Percentiles rank a stretch among this genome's conserved stretches.
phyloP scores from a whole-genome alignment of 2,329 filamentous ascomycete species.

The Penicillium olsonii region DNA sequence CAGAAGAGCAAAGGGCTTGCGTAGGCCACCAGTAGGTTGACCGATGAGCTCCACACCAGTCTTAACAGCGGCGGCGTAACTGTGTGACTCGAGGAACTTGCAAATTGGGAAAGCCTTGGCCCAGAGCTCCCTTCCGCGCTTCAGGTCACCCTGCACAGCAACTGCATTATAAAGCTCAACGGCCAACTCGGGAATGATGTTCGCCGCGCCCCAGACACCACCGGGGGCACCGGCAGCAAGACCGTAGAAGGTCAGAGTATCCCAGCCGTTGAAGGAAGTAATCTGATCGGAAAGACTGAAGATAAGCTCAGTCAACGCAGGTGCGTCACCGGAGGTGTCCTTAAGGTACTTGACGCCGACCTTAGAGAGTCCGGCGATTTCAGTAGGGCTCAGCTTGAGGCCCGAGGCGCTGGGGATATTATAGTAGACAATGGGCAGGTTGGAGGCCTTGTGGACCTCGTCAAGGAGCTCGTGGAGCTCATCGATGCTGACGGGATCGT shows the following conservation, averaged over 20 bases:
- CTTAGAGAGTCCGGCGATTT: slow-evolving; percentile 48
- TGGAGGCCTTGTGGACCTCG: slow-evolving; percentile 44
- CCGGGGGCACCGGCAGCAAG: slow-evolving; percentile 53
- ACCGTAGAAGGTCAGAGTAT: slow-evolving; percentile 56
- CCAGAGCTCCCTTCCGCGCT: slow-evolving; percentile 50
- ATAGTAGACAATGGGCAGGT: slow-evolving; percentile 53
- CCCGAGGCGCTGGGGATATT: slow-evolving; percentile 54
- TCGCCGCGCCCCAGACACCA: slow-evolving; percentile 54
- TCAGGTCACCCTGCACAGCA: slow-evolving; percentile 46
- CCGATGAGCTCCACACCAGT: slow-evolving; percentile 53
- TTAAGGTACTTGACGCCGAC: slow-evolving; percentile 55
- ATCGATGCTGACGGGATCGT: slow-evolving; percentile 47
- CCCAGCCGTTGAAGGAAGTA: slow-evolving; percentile 57
- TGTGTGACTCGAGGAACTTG: slow-evolving; percentile 52
- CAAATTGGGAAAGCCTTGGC: slow-evolving; percentile 53
- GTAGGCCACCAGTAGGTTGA: slow-evolving; percentile 48
- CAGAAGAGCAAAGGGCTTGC: slow-evolving; percentile 52
- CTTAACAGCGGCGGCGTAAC: slow-evolving; percentile 52
- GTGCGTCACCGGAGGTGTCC: slow-evolving; percentile 55
- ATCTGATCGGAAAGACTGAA: slow-evolving; percentile 46
- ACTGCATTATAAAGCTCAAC: slow-evolving; percentile 52
- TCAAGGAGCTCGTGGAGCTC: slow-evolving; percentile 44
- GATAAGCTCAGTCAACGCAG: slow-evolving; percentile 52
- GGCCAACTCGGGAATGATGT: slow-evolving; percentile 53
- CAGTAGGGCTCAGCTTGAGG: slow-evolving; percentile 41